Evolutionary conservation across 495 filamentous ascomycete species (phyloP).

Genomic region (Aspergillus sclerotioniger): DNA sequence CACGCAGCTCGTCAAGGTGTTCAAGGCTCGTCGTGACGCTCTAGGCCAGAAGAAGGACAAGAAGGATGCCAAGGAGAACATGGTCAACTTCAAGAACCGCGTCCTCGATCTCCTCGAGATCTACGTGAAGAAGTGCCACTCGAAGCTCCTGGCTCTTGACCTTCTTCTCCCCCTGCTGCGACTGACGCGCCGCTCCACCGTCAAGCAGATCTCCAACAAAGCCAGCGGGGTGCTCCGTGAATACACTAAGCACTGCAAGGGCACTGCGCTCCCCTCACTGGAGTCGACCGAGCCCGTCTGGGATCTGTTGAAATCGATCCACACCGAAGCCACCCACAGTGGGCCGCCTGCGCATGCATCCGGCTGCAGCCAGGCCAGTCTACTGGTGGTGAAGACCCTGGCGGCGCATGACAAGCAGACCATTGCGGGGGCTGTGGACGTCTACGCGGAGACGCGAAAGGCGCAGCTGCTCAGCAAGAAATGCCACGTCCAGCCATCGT

Average conservation of each 20-base stretch:
- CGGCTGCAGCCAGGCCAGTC: conserved; percentile 60
- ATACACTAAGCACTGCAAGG: conserved; percentile 69
- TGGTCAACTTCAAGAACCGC: conserved; percentile 92
- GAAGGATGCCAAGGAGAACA: conserved; percentile 81
- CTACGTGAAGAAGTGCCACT: conserved; percentile 76
- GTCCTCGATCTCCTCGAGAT: conserved; percentile 85
- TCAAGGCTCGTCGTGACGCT: conserved; percentile 65
- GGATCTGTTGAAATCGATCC: conserved; percentile 63
- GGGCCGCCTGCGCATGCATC: conserved; percentile 54
- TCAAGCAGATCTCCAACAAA: conserved; percentile 71
- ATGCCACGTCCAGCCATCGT: conserved; percentile 55
- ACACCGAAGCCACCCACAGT: conserved; percentile 67
- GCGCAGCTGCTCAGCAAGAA: conserved; percentile 54
- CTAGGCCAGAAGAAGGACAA: conserved; percentile 72
- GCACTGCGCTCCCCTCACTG: conserved; percentile 43
- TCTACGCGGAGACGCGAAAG: conserved; percentile 58
- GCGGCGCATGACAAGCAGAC: conserved; percentile 48
- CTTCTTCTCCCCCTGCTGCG: conserved; percentile 65
- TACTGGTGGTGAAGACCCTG: conserved; percentile 61
- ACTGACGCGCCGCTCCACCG: conserved; percentile 58
- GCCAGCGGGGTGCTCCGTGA: conserved; percentile 64
- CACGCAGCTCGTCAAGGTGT: conserved; percentile 74
- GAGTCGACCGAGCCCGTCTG: conserved; percentile 48
- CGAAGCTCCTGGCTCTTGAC: conserved; percentile 61
- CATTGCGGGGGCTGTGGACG: conserved; percentile 48